These are phyloP conservation scores for Annulohypoxylon maeteangense DNA, from an alignment of 495 filamentous ascomycete species.

Conservation along the genomic window DNA sequence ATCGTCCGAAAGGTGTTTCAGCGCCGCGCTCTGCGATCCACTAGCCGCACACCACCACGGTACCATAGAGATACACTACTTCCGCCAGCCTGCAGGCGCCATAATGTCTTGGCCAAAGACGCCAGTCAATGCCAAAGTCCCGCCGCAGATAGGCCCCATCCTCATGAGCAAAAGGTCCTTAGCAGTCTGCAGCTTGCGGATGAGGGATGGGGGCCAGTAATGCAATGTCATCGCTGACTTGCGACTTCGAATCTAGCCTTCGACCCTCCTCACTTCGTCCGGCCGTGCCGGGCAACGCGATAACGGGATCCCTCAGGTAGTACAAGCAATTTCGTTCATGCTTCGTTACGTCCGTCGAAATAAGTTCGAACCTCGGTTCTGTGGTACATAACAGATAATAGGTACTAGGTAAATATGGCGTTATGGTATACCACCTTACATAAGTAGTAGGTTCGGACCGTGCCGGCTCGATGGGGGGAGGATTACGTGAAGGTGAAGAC, in stretches of 20 bases:
- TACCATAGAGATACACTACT: slow-evolving; percentile 5
- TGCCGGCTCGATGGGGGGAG: slow-evolving; percentile 14
- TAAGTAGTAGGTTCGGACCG: slow-evolving; percentile 35
- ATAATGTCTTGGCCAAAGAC: slow-evolving; percentile 19
- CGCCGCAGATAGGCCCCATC: slow-evolving; percentile 15
- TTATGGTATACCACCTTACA: slow-evolving; percentile 35
- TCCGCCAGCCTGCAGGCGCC: slow-evolving; percentile 9
- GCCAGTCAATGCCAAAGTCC: slow-evolving; percentile 11
- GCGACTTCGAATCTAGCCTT: slow-evolving; percentile 35
- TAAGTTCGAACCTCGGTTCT: slow-evolving; percentile 12
- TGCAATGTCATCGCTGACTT: slow-evolving; percentile 35
- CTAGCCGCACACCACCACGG: slow-evolving; percentile 23
- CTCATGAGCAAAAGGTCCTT: slow-evolving; percentile 18
- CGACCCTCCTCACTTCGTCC: slow-evolving; percentile 20
- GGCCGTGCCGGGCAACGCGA: slow-evolving; percentile 10
- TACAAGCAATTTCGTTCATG: neutral
- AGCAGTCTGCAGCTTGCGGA: slow-evolving; percentile 7
- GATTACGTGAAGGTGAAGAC: slow-evolving; percentile 11
- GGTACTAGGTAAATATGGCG: slow-evolving; percentile 13
- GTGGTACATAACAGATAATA: no score
- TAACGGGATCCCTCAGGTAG: slow-evolving; percentile 1
- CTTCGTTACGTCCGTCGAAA: slow-evolving; percentile 16
- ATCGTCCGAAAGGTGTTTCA: neutral
- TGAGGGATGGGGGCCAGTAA: slow-evolving; percentile 24
- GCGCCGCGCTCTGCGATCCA: slow-evolving; percentile 4